Percentiles rank a stretch among this genome's conserved stretches.
Evolutionary conservation across 192 early-diverging fungal genomes (phyloP).

Genomic region (Gamsiella multidivaricata): DNA sequence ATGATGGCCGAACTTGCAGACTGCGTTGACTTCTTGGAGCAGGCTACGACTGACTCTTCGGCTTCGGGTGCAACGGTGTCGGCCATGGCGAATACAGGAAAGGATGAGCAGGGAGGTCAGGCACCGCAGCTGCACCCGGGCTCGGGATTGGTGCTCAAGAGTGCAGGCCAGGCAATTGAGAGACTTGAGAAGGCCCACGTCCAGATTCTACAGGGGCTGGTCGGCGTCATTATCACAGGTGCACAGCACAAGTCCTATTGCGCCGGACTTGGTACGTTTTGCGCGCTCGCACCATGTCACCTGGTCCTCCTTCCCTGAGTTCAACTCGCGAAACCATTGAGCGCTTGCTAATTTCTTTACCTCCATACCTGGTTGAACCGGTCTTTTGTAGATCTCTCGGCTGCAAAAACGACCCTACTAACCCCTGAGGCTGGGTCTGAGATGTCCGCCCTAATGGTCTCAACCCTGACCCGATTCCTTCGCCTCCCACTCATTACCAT

Average conservation of each 20-base stretch:
- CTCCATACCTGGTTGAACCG: background rate
- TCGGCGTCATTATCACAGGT: conserved; percentile 58
- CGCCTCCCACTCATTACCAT: conserved; percentile 68
- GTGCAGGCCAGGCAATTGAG: background rate
- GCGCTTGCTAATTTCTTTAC: too few species aligned
- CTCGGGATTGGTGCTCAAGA: conserved; percentile 38
- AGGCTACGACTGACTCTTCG: background rate
- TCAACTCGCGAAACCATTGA: background rate
- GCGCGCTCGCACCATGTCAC: background rate
- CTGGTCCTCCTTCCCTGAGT: background rate
- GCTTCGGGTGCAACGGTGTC: background rate
- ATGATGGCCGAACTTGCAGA: conserved; percentile 74
- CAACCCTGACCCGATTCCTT: conserved; percentile 62
- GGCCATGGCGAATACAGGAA: background rate
- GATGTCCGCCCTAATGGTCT: conserved; percentile 71
- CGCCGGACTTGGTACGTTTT: conserved; percentile 59
- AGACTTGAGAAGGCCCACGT: conserved; percentile 6
- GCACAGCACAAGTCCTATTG: conserved; percentile 58
- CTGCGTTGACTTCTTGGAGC: conserved; percentile 60
- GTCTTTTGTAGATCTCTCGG: conserved; percentile 58
- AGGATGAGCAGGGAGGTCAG: background rate
- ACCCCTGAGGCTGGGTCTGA: conserved; percentile 49
- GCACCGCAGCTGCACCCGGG: conserved; percentile 20
- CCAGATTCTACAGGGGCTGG: conserved; percentile 28
- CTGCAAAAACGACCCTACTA: conserved; percentile 60